A percentile compares a stretch with the other conserved stretches of the same genome.
Conservation (phyloP, 306 rosid species). For the Arachis stenosperma region DNA sequence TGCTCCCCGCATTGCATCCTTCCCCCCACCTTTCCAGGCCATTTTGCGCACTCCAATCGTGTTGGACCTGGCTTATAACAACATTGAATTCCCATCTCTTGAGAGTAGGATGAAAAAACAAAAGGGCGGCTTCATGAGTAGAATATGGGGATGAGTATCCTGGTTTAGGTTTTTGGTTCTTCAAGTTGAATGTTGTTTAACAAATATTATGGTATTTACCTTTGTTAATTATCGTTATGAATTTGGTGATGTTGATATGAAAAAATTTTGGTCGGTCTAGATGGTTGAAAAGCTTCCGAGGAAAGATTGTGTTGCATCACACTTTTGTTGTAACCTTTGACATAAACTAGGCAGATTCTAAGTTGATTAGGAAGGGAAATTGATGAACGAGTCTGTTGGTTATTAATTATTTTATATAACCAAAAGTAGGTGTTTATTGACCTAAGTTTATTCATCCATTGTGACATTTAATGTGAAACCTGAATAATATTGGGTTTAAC, state of each 20-base stretch:
- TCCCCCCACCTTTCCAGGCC: conserved; percentile 56
- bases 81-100: conserved; percentile 52
- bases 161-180: conserved; percentile 31
- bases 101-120: conserved; percentile 53
- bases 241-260: conserved; percentile 38
- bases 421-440: too few species aligned
- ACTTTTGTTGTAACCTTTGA: neutral
- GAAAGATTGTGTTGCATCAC: conserved; percentile 24
- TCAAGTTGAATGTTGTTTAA: conserved; percentile 16
- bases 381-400: neutral
- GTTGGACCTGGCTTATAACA: conserved; percentile 55
- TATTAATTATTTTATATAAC: too few species aligned
- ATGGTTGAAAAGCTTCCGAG: conserved; percentile 25
- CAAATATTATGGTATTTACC: conserved; percentile 27
- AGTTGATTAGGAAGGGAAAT: neutral
- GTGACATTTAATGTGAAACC: too few species aligned
- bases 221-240: conserved; percentile 25
- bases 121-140: conserved; percentile 52
- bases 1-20: conserved; percentile 52
- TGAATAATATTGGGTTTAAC: too few species aligned
- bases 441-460: too few species aligned
- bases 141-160: conserved; percentile 50
- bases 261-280: conserved; percentile 41
- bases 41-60: conserved; percentile 60
- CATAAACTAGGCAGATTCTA: neutral